Evolutionary conservation across 192 early-diverging fungal species (phyloP).

Genomic region (Coemansia sp.): DNA sequence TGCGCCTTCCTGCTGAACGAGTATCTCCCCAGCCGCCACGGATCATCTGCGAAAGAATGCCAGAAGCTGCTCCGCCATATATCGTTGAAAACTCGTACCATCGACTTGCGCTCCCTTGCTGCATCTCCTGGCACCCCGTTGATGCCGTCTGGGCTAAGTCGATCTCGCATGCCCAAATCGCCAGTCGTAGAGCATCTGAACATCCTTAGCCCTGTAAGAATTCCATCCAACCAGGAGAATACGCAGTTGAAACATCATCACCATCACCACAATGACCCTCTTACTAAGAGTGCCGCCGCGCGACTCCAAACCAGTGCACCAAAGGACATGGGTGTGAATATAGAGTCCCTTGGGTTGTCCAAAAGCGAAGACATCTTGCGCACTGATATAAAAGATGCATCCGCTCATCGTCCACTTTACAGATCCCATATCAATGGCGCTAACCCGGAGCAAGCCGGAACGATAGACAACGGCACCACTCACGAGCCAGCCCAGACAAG

Average conservation of each 20-base stretch:
- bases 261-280: not conserved
- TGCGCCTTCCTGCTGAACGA: constrained; percentile 41
- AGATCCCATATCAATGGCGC: too few species aligned
- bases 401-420: too few species aligned
- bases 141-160: not conserved
- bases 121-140: not conserved
- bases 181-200: not conserved
- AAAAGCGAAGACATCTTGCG: not conserved
- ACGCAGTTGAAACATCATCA: not conserved
- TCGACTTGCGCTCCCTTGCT: constrained; percentile 20
- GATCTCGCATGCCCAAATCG: not conserved
- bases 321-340: not conserved
- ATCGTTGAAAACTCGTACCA: constrained; percentile 9
- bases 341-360: not conserved
- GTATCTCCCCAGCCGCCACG: constrained; percentile 24
- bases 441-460: too few species aligned
- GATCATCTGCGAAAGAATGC: constrained; percentile 34
- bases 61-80: constrained; percentile 28
- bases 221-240: not conserved
- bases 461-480: not conserved
- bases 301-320: not conserved
- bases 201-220: not conserved
- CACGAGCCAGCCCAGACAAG: not conserved
- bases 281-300: too few species aligned
- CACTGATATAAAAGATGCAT: not conserved